These are phyloP conservation scores for Solanum habrochaites DNA, from an alignment of 257 asterid genomes.

Conservation along the genomic window DNA sequence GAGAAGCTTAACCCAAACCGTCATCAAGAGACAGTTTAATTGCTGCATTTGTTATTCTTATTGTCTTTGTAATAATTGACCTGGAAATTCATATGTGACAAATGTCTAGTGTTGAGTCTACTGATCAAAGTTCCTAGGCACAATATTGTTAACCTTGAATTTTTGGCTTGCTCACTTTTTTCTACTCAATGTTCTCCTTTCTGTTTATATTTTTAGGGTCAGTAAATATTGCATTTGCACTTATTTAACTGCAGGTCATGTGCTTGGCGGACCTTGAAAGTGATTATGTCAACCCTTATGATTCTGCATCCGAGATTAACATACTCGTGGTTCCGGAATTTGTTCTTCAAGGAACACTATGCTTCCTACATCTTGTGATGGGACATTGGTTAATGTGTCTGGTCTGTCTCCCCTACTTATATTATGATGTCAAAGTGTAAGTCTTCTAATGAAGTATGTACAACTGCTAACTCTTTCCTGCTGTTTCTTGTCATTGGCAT, in stretches of 20 bases:
- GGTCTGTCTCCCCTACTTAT: conserved; percentile 57
- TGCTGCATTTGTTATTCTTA: neutral
- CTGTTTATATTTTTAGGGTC: neutral
- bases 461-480: neutral
- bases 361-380: conserved; percentile 57
- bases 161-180: neutral
- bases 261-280: conserved; percentile 85
- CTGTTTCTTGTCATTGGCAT: neutral
- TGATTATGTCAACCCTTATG: conserved; percentile 86
- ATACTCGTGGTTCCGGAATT: conserved; percentile 66
- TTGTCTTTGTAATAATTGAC: neutral
- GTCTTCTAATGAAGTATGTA: conserved; percentile 5
- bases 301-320: conserved; percentile 80
- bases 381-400: conserved; percentile 90
- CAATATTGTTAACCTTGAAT: neutral
- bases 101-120: neutral
- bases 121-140: neutral
- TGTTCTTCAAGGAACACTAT: conserved; percentile 60
- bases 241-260: conserved; percentile 52
- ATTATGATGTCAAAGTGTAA: conserved; percentile 72
- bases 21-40: neutral
- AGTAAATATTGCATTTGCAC: neutral
- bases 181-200: neutral
- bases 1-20: neutral
- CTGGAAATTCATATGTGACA: neutral